These are phyloP conservation scores for Shiraia sp. DNA, from an alignment of 2,329 filamentous ascomycete genomes.

Conservation along the genomic window DNA sequence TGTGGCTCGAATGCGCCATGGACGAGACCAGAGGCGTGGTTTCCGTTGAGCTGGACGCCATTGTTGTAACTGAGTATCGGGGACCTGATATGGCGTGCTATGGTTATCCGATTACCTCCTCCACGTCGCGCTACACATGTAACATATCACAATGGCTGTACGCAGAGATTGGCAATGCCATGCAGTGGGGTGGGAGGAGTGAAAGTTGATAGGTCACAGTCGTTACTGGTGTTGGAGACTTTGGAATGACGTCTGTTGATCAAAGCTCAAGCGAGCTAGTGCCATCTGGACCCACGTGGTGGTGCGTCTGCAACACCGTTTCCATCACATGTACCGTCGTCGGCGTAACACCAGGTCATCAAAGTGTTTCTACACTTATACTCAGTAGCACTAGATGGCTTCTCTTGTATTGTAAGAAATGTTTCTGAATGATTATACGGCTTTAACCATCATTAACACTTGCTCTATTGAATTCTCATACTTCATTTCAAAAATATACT, in stretches of 20 bases:
- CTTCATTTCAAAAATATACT: background rate
- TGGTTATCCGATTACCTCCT: slow-evolving; percentile 1
- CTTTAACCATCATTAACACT: no score
- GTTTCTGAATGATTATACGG: no score
- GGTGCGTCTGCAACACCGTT: slow-evolving; percentile 7
- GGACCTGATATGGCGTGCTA: background rate
- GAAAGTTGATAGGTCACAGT: background rate
- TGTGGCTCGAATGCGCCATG: slow-evolving; percentile 29
- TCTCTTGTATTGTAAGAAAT: no score
- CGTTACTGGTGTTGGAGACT: slow-evolving; percentile 2
- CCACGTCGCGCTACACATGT: slow-evolving; percentile 3
- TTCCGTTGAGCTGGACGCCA: slow-evolving; percentile 43
- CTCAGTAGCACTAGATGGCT: no score
- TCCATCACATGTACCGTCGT: background rate
- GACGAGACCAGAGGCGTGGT: slow-evolving; percentile 45
- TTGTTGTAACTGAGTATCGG: slow-evolving; percentile 12
- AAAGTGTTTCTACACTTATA: no score
- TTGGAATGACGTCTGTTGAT: slow-evolving; percentile 1
- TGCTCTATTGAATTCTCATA: no score
- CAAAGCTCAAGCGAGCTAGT: slow-evolving; percentile 5
- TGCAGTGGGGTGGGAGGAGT: background rate
- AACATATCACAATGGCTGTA: slow-evolving; percentile 3
- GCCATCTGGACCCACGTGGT: slow-evolving; percentile 7
- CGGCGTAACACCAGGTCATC: no score
- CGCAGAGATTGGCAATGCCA: background rate